A percentile compares a stretch with the other conserved stretches of the same genome.
These are phyloP conservation scores for Blakeslea trispora DNA, from an alignment of 371 early-diverging fungal species.

Conservation along the genomic window DNA sequence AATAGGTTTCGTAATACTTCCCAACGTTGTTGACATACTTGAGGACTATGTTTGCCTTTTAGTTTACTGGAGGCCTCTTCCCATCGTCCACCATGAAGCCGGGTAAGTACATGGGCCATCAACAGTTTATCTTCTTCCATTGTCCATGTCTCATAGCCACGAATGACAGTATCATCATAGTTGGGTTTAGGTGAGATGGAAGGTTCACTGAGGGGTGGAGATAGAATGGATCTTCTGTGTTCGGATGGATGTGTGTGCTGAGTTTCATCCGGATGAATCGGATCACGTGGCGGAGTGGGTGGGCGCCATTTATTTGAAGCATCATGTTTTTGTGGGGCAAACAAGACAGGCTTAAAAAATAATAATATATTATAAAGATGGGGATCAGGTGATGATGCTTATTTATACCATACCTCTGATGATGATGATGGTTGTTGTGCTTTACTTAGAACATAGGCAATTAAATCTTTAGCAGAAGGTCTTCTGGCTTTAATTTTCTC, in stretches of 20 bases:
- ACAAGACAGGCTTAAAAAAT: not conserved
- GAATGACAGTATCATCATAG: slow-evolving; percentile 31
- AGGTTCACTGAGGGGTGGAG: slow-evolving; percentile 22
- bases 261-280: not conserved
- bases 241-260: not conserved
- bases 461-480: slow-evolving; percentile 28
- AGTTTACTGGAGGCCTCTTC: slow-evolving; percentile 25
- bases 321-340: slow-evolving; percentile 2
- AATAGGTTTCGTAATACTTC: slow-evolving; percentile 21
- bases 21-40: slow-evolving; percentile 25
- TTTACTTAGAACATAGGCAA: slow-evolving; percentile 27
- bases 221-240: slow-evolving; percentile 13
- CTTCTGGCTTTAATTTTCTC: slow-evolving; percentile 14
- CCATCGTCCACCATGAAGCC: slow-evolving; percentile 27
- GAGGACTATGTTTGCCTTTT: slow-evolving; percentile 21
- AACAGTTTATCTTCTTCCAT: slow-evolving; percentile 28
- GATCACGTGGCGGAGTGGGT: slow-evolving; percentile 35
- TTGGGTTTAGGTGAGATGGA: slow-evolving; percentile 12
- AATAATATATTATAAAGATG: too few relatives aligned
- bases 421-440: slow-evolving; percentile 18
- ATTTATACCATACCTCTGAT: not conserved
- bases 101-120: slow-evolving; percentile 29
- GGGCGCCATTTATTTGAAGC: slow-evolving; percentile 19
- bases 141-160: slow-evolving; percentile 36
- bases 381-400: too few relatives aligned